Conservation (phyloP, 2,329 filamentous ascomycete species). For the Trichophyton benhamiae region DNA sequence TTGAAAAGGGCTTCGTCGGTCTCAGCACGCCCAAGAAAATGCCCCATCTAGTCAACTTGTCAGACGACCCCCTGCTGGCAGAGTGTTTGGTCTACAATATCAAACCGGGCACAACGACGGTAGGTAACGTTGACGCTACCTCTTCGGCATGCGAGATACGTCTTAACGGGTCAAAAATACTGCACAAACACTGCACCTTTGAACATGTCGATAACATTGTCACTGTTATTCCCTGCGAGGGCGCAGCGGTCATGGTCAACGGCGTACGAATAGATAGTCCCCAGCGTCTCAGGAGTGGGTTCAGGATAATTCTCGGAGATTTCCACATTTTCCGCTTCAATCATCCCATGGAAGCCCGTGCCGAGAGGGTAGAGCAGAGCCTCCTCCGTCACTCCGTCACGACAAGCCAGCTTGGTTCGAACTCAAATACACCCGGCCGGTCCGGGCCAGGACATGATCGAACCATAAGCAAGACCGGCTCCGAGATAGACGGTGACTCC, state of each 20-base stretch:
- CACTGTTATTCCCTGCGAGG: constrained; percentile 77
- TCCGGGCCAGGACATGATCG: constrained; percentile 59
- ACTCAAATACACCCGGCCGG: constrained; percentile 47
- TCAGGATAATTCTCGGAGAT: constrained; percentile 88
- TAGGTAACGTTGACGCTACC: constrained; percentile 75
- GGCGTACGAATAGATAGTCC: constrained; percentile 79
- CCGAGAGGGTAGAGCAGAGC: constrained; percentile 79
- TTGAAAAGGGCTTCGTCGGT: constrained; percentile 94
- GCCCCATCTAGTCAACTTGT: constrained; percentile 95
- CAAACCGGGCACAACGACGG: constrained; percentile 85
- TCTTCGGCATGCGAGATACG: constrained; percentile 77
- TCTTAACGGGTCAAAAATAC: constrained; percentile 82
- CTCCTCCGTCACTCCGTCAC: constrained; percentile 71
- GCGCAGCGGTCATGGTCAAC: constrained; percentile 97
- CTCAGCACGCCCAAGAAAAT: constrained; percentile 96
- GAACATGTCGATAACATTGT: constrained; percentile 88
- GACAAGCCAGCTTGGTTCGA: constrained; percentile 50
- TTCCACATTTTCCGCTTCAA: constrained; percentile 98
- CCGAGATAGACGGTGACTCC: constrained; percentile 57
- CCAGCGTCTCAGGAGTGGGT: constrained; percentile 77
- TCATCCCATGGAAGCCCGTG: constrained; percentile 87
- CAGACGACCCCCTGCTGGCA: constrained; percentile 82
- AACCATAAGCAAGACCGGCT: constrained; percentile 63
- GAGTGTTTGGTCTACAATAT: constrained; percentile 97
- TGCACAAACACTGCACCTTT: constrained; percentile 85